phyloP scores from a whole-genome alignment of 192 early-diverging fungal species.

The Coemansia sp. region DNA sequence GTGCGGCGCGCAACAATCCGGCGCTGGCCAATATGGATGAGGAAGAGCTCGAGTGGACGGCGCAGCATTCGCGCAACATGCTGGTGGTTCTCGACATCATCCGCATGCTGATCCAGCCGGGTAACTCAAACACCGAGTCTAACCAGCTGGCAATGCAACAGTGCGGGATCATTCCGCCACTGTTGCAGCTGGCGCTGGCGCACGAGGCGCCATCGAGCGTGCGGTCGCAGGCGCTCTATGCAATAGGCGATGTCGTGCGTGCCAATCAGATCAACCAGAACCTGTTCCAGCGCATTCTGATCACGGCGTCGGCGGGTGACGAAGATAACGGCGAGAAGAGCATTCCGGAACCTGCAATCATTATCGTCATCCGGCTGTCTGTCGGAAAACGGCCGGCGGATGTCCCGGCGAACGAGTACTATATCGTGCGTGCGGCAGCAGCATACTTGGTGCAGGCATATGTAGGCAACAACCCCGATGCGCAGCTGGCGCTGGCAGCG shows the following conservation, averaged over 20 bases:
- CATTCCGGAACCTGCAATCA: conserved; percentile 75
- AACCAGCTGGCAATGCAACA: conserved; percentile 93
- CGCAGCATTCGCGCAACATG: conserved; percentile 86
- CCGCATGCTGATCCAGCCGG: conserved; percentile 83
- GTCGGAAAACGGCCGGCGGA: conserved; percentile 57
- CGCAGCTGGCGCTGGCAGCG: conserved; percentile 81
- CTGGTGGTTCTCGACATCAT: conserved; percentile 86
- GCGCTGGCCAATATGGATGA: conserved; percentile 26
- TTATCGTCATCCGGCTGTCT: conserved; percentile 76
- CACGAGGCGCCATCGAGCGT: conserved; percentile 76
- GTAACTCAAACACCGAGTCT: conserved; percentile 76
- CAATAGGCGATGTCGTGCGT: conserved; percentile 81
- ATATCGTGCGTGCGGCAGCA: conserved; percentile 75
- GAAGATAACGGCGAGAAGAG: conserved; percentile 29
- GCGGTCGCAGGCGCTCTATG: conserved; percentile 77
- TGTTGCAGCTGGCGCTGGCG: conserved; percentile 77
- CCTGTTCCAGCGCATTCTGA: conserved; percentile 66
- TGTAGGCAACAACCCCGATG: conserved; percentile 80
- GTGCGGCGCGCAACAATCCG: conserved; percentile 34
- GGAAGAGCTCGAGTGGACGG: conserved; percentile 64
- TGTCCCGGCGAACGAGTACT: conserved; percentile 55
- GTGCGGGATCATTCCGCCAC: conserved; percentile 70
- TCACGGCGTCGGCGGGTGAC: conserved; percentile 56
- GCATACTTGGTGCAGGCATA: conserved; percentile 81
- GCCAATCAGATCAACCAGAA: conserved; percentile 75